These are phyloP conservation scores for Alloteropsis angusta DNA, from an alignment of 202 grass and related monocot genomes.

Conservation along the genomic window DNA sequence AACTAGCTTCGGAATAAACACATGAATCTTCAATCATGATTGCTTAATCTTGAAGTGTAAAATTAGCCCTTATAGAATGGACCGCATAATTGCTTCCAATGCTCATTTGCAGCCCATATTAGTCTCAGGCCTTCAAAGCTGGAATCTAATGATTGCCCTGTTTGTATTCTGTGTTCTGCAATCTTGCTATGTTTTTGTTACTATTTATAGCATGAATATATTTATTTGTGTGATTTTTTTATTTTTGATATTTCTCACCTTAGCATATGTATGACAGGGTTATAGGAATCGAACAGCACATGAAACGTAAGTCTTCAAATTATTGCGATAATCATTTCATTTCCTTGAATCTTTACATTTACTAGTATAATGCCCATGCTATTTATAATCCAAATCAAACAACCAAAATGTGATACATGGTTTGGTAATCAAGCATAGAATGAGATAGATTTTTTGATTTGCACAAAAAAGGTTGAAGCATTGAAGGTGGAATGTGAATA, in stretches of 20 bases:
- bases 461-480: no score
- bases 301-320: conserved; percentile 67
- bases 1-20: background rate
- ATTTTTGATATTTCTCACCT: conserved; percentile 26
- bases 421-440: no score
- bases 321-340: background rate
- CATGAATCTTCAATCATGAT: background rate
- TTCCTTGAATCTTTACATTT: background rate
- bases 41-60: background rate
- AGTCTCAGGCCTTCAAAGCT: background rate
- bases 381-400: background rate
- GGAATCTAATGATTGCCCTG: background rate
- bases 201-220: background rate
- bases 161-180: background rate
- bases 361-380: background rate
- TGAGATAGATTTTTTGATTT: no score
- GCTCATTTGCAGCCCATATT: background rate
- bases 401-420: background rate
- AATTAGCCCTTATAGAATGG: background rate
- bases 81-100: background rate
- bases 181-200: background rate
- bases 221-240: background rate
- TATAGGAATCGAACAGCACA: conserved; percentile 78
- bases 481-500: no score
- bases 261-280: conserved; percentile 52